Conservation (phyloP, 225 moss, liverwort and hornwort species). For the Climacium dendroides region DNA sequence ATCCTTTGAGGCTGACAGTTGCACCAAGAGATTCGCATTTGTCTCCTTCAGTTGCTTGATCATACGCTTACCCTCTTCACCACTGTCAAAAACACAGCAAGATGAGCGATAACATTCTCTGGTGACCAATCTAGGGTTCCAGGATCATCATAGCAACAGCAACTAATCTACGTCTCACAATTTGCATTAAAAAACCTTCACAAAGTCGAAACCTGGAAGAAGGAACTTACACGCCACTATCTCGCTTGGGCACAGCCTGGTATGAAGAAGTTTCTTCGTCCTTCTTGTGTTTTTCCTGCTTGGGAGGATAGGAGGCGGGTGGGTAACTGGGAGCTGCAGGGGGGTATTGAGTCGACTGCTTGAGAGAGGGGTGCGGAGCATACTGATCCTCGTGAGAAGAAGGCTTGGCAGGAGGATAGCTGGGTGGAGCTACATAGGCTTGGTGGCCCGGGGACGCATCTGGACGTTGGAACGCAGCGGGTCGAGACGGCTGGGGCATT, state of each 20-base stretch:
- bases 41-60: background rate
- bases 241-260: background rate
- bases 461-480: background rate
- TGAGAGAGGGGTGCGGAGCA: background rate
- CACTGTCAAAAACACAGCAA: background rate
- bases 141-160: background rate
- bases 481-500: constrained; percentile 33
- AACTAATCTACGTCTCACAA: background rate
- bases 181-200: background rate
- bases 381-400: background rate
- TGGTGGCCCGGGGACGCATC: background rate
- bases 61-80: background rate
- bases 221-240: background rate
- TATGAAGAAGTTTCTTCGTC: background rate
- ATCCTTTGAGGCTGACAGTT: background rate
- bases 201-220: background rate
- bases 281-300: background rate
- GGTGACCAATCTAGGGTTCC: background rate
- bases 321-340: background rate
- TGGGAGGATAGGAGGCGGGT: background rate
- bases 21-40: background rate
- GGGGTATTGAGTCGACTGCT: background rate
- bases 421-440: constrained; percentile 2
- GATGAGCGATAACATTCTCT: background rate
- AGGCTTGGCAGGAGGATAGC: constrained; percentile 2